phyloP scores from a whole-genome alignment of 768 basidiomycete species.

The Pulveroboletus sp. region DNA sequence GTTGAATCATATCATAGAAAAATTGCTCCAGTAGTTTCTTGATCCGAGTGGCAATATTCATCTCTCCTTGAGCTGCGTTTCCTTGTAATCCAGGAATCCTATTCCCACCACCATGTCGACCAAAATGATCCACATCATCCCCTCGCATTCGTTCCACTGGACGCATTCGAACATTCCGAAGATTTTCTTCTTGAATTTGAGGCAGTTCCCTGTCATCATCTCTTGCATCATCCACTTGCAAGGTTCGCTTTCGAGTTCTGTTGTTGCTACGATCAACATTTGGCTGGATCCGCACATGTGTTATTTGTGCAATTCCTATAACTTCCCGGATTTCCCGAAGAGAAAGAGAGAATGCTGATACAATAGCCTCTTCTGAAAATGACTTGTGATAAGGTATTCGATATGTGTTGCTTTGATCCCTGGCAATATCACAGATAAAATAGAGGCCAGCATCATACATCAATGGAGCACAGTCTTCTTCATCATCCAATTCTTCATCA shows the following conservation, averaged over 20 bases:
- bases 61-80: neutral
- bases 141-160: neutral
- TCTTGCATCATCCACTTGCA: neutral
- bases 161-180: neutral
- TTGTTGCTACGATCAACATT: no score
- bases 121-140: neutral
- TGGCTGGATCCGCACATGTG: no score
- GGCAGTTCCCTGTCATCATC: neutral
- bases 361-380: neutral
- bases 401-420: neutral
- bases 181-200: neutral
- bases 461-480: neutral
- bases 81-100: neutral
- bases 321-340: neutral
- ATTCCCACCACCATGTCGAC: neutral
- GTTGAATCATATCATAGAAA: neutral
- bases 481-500: neutral
- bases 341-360: neutral
- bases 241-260: neutral
- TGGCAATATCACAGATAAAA: slow-evolving; percentile 2
- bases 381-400: slow-evolving; percentile 1
- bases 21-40: neutral
- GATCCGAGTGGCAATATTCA: neutral
- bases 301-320: no score
- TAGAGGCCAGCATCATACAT: slow-evolving; percentile 3